phyloP scores from a whole-genome alignment of 2,329 filamentous ascomycete species.

The Fonsecaea erecta region DNA sequence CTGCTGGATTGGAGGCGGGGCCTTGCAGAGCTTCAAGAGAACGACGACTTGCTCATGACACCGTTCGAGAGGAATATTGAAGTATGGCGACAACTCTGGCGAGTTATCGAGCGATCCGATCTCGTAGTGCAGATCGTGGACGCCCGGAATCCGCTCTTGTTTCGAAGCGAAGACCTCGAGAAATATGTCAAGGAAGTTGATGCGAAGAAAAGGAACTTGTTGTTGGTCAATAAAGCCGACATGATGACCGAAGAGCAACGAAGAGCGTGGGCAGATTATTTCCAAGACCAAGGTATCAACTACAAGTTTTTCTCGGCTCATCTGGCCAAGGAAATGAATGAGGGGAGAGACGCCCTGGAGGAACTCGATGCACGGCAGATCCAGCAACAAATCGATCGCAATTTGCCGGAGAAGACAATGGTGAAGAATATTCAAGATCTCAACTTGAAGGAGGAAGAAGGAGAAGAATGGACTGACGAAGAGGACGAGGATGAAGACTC shows the following conservation, averaged over 20 bases:
- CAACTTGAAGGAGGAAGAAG: conserved; percentile 38
- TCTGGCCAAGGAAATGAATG: conserved; percentile 85
- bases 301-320: conserved; percentile 97
- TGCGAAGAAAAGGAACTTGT: conserved; percentile 81
- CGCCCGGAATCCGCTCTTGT: conserved; percentile 90
- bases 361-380: conserved; percentile 49
- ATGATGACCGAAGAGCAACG: conserved; percentile 94
- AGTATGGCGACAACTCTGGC: conserved; percentile 97
- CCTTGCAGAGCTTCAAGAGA: conserved; percentile 89
- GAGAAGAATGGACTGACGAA: conserved; percentile 41
- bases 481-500: conserved; percentile 52
- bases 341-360: conserved; percentile 65
- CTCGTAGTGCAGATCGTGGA: conserved; percentile 98
- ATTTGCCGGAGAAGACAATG: conserved; percentile 32
- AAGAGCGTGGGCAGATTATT: conserved; percentile 81
- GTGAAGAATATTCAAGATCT: conserved; percentile 32
- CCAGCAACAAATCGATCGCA: conserved; percentile 32
- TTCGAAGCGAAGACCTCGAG: conserved; percentile 92
- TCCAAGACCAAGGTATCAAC: conserved; percentile 77
- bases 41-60: conserved; percentile 92
- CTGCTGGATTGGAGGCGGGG: conserved; percentile 88
- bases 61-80: conserved; percentile 97
- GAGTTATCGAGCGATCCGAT: conserved; percentile 95
- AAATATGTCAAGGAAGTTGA: conserved; percentile 93
- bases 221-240: conserved; percentile 97